These are phyloP conservation scores for Flaveria robusta DNA, from an alignment of 129 eudicot species.

Conservation along the genomic window DNA sequence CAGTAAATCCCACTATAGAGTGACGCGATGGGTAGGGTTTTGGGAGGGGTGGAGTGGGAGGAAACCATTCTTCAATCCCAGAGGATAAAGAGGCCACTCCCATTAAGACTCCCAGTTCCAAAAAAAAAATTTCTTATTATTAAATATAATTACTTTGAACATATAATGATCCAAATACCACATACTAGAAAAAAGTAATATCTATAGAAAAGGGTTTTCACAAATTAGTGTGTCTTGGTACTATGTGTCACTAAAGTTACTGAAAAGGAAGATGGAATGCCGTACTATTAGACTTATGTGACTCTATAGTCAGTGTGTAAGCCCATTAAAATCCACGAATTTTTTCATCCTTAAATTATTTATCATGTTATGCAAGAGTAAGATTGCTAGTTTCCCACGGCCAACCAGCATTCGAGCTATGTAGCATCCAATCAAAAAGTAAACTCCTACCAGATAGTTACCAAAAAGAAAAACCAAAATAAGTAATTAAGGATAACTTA, in stretches of 20 bases:
- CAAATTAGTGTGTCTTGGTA: neutral
- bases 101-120: too few relatives aligned
- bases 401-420: neutral
- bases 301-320: neutral
- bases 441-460: neutral
- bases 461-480: neutral
- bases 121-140: too few relatives aligned
- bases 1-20: too few relatives aligned
- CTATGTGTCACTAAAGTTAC: neutral
- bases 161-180: too few relatives aligned
- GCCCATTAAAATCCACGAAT: neutral
- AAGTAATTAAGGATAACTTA: slow-evolving; percentile 31
- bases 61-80: too few relatives aligned
- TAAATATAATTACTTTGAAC: too few relatives aligned
- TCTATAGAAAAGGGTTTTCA: too few relatives aligned
- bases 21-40: too few relatives aligned
- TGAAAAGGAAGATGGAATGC: neutral
- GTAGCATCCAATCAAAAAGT: neutral
- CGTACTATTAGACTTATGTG: neutral
- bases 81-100: too few relatives aligned
- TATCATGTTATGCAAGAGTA: neutral
- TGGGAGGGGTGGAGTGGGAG: too few relatives aligned
- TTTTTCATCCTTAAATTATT: neutral
- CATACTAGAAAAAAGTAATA: too few relatives aligned
- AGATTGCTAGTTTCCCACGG: neutral